A percentile compares a stretch with the other conserved stretches of the same genome.
These are phyloP conservation scores for Verticillium longisporum DNA, from an alignment of 2,329 filamentous ascomycete genomes.

Conservation along the genomic window DNA sequence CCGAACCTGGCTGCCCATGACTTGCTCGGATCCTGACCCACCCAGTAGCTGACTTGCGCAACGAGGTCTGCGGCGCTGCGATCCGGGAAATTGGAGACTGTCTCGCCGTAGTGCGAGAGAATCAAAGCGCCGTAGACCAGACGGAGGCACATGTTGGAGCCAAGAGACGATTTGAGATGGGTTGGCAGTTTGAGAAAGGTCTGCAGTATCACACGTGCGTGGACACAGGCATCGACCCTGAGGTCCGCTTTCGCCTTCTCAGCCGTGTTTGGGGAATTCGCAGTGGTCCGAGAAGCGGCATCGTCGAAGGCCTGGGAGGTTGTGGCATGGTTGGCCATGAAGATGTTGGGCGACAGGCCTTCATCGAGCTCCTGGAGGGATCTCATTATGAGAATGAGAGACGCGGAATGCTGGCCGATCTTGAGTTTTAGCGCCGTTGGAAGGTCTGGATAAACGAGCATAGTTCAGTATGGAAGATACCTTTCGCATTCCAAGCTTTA, in stretches of 20 bases:
- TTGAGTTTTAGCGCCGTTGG: conserved; percentile 24
- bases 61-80: background rate
- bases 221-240: background rate
- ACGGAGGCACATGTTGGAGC: background rate
- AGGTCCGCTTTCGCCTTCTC: background rate
- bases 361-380: background rate
- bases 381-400: conserved; percentile 19
- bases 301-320: background rate
- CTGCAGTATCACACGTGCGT: background rate
- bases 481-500: background rate
- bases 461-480: background rate
- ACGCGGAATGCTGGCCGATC: conserved; percentile 25
- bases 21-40: background rate
- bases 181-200: background rate
- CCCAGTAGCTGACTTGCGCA: background rate
- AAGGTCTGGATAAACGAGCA: conserved; percentile 14
- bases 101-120: background rate
- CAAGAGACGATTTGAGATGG: background rate
- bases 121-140: background rate
- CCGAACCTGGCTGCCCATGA: background rate
- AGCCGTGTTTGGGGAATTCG: too few relatives aligned
- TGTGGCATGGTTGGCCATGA: background rate
- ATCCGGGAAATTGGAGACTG: background rate
- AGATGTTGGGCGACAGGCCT: background rate
- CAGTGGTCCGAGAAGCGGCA: background rate